Evolutionary conservation across 176 grass and related monocot genomes (phyloP).

Genomic region (Guadua angustifolia): DNA sequence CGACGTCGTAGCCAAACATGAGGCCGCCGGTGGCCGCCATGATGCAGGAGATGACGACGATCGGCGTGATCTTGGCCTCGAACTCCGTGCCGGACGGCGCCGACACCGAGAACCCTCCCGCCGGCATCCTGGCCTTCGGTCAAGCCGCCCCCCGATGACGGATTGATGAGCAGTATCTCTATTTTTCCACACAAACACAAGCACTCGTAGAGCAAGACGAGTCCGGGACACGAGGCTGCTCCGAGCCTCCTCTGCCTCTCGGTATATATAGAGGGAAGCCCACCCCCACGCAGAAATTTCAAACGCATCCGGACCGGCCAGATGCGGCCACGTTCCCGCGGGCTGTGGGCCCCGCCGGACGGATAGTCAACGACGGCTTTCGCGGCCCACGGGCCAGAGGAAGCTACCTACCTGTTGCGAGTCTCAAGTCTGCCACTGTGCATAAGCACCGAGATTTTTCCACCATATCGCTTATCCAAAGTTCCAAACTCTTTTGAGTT

Average conservation of each 20-base stretch:
- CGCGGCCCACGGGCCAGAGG: conserved; percentile 36
- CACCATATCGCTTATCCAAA: conserved; percentile 18
- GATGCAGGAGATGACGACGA: conserved; percentile 87
- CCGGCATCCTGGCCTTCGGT: conserved; percentile 56
- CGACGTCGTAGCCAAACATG: conserved; percentile 97
- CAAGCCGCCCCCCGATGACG: not conserved
- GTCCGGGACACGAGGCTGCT: not conserved
- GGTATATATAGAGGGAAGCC: conserved; percentile 37
- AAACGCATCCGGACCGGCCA: conserved; percentile 1
- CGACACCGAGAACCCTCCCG: conserved; percentile 77
- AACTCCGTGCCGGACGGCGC: conserved; percentile 64
- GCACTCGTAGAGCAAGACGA: not conserved
- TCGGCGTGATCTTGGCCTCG: conserved; percentile 93
- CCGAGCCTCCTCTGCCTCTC: not conserved
- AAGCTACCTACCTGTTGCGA: not conserved
- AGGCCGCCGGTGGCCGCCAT: conserved; percentile 91
- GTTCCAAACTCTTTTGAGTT: not conserved
- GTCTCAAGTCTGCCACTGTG: not conserved
- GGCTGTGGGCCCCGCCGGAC: not conserved
- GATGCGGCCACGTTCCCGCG: conserved; percentile 26
- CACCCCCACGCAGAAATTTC: conserved; percentile 37
- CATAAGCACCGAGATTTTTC: conserved; percentile 27
- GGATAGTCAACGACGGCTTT: conserved; percentile 54
- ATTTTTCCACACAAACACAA: conserved; percentile 4
- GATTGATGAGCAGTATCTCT: not conserved